Evolutionary conservation across 495 filamentous ascomycete genomes (phyloP), one percentile per base, ranked within the genome.

Genomic region (Neurospora sp.): DNA sequence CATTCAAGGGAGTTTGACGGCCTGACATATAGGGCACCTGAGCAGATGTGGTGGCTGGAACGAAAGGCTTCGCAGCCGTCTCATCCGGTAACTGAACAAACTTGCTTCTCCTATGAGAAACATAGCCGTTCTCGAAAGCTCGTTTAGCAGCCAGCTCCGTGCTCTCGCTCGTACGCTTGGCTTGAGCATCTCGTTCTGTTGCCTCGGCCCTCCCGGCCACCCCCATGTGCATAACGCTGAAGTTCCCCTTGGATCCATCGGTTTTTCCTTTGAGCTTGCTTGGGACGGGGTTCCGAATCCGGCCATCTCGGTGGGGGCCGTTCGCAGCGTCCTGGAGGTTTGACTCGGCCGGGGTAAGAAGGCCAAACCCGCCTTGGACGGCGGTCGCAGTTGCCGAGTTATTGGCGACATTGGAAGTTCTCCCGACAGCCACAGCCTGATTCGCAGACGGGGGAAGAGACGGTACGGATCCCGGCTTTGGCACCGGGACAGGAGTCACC

Each of bases 151-250:
- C 83, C 61, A 83, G 77, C 48, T 84, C 84, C 12, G 87, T 89
- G 74, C 83, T 85, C 74, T 89, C 86, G 75, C 87, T 89, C 1
- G 85, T 87, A 73, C 86, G 82, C 78, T 87, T 86, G 20, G 86
- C 86, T 45, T 84, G 82, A 35, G 83, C 84, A 76, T 86, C 85
- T 69, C 85, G 83, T 16, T 80, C 83, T 73, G 79, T 81, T 42
- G 76, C 80, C 76, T 82, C 84, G 70, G 72, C 77, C 79, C 82
- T 84, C 4, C 79, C 79, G 6, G 74, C 70, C 35, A 87, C 81
- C 31, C 85, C 86, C 81, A 89, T 87, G 69, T 86, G 86, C 85
- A 88, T 87, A 37, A 89, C 86, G 12, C 83, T 82, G 75, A 89
- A 89, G 73, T 88, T 88, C 7, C 86, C 86, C 71, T 87, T 85